These are phyloP conservation scores for Rhynchospora breviuscula DNA, from an alignment of 176 grass and related monocot species.

Conservation along the genomic window DNA sequence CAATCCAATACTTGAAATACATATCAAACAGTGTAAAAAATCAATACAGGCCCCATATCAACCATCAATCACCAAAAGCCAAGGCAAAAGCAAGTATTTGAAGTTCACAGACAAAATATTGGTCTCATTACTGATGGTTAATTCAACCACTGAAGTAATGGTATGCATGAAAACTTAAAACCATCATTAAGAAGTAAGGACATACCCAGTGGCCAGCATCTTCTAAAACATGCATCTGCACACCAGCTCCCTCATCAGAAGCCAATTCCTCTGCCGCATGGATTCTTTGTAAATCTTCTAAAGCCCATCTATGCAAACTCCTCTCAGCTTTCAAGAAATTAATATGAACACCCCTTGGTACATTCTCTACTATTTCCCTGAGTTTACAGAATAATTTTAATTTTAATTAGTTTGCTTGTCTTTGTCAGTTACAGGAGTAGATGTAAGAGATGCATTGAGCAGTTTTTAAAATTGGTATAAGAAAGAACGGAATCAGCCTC, in stretches of 20 bases:
- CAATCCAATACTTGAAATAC: background rate
- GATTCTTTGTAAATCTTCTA: conserved; percentile 92
- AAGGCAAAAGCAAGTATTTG: background rate
- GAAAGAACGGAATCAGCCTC: background rate
- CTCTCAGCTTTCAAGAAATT: conserved; percentile 97
- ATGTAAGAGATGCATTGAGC: background rate
- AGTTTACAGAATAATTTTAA: background rate
- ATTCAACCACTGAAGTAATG: background rate
- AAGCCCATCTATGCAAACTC: conserved; percentile 98
- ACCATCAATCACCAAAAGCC: background rate
- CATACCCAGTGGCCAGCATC: conserved; percentile 97
- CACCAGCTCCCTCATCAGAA: conserved; percentile 72
- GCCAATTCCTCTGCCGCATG: conserved; percentile 73
- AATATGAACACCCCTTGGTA: conserved; percentile 77
- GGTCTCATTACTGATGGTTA: background rate
- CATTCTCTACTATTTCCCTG: conserved; percentile 87
- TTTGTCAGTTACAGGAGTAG: background rate
- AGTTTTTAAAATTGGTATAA: background rate
- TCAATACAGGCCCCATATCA: no score
- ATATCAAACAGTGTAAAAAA: background rate
- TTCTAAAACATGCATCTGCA: conserved; percentile 94
- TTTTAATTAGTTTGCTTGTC: background rate
- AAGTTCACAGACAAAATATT: background rate
- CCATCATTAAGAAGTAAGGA: background rate
- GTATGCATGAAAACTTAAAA: background rate